Conservation (phyloP, 140 eudicot species). For the Anethum foeniculum region DNA sequence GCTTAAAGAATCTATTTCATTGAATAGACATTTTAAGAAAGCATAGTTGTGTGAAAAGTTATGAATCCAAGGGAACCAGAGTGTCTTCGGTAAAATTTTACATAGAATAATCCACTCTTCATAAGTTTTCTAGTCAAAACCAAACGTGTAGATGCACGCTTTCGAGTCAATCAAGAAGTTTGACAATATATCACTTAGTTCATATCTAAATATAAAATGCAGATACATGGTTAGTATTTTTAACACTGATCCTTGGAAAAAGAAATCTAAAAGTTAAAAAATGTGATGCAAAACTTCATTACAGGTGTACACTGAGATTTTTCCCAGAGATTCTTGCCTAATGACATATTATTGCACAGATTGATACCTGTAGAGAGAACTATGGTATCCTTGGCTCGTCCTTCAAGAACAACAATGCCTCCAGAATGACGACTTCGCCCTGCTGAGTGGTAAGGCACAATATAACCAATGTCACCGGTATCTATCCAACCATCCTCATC, state of each 20-base stretch:
- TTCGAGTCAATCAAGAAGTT: neutral
- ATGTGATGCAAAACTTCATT: neutral
- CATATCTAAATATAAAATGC: neutral
- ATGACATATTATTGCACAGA: neutral
- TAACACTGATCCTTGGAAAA: neutral
- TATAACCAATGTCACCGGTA: constrained; percentile 98
- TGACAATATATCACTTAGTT: neutral
- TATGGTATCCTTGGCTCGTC: constrained; percentile 98
- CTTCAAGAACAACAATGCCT: constrained; percentile 82
- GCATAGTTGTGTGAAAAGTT: neutral
- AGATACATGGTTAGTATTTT: neutral
- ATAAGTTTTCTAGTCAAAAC: neutral
- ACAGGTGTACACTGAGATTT: neutral
- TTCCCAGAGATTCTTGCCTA: neutral
- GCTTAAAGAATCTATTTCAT: neutral
- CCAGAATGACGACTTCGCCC: constrained; percentile 87
- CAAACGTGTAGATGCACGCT: neutral
- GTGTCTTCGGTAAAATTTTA: neutral
- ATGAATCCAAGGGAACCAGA: neutral
- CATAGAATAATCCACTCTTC: neutral
- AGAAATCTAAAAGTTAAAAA: neutral
- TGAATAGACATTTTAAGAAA: neutral
- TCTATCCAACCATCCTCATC: constrained; percentile 90
- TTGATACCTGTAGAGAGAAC: constrained; percentile 87
- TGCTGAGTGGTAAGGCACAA: constrained; percentile 54